phyloP scores from a whole-genome alignment of 305 asterid genomes.

The Solanum aculeatissimum region DNA sequence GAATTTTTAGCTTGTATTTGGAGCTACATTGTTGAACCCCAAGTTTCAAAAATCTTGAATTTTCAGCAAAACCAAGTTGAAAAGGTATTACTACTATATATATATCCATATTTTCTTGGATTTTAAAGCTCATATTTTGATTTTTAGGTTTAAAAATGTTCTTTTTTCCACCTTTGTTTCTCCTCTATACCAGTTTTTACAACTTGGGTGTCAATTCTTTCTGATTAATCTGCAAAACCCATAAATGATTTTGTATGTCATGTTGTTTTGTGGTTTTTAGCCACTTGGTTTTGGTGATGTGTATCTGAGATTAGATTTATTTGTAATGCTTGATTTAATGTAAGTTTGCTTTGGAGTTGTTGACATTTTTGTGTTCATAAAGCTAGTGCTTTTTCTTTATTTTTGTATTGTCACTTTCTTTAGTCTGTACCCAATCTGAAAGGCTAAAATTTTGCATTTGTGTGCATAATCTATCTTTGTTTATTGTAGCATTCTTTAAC shows the following conservation, averaged over 20 bases:
- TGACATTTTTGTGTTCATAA: neutral
- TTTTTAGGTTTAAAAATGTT: neutral
- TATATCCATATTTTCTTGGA: neutral
- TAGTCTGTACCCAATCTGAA: neutral
- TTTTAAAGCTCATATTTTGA: neutral
- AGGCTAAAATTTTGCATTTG: neutral
- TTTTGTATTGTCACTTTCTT: neutral
- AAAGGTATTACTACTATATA: neutral
- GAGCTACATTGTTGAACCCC: neutral
- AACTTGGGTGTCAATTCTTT: neutral
- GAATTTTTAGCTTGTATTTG: neutral
- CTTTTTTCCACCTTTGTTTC: neutral
- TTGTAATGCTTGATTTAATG: neutral
- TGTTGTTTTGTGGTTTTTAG: neutral
- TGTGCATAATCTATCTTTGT: neutral
- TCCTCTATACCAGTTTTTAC: neutral
- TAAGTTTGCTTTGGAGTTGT: neutral
- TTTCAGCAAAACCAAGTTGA: neutral
- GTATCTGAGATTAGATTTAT: neutral
- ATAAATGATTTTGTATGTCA: neutral
- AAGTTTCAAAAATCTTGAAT: neutral
- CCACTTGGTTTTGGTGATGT: neutral
- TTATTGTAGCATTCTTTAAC: neutral
- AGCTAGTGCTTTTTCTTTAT: neutral
- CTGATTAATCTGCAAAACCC: neutral